Base-by-base conservation (phyloP, 139 green algal species). In the Mesostigma viride region DNA sequence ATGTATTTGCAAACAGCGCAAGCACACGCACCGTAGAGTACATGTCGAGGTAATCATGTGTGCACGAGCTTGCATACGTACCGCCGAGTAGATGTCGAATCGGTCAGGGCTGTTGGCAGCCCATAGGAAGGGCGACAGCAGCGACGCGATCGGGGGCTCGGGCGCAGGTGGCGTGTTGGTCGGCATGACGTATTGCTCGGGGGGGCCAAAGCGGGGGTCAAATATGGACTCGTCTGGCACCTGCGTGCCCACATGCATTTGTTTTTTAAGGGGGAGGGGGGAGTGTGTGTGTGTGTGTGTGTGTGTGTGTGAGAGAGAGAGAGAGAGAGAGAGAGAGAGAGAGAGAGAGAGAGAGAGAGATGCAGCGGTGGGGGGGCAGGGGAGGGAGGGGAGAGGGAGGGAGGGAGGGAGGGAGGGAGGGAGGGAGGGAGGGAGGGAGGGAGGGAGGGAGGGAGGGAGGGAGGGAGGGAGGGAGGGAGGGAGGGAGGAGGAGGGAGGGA, bases 151-250 rank as follows among this genome's bases (percentile, higher is more conserved):
- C 35, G 58, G 67, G 58, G 64, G 67, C 31, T 58, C 58, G 27
- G 68, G 68, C 58, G 64, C 45, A 0, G 34, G 44, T 14, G 40
- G 40, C n/a, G 59, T 65, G 6, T 67, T 45, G 44, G 46, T 58
- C 28, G 67, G 67, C 71, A 78, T 76, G 20, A 78, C 56, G 31
- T 74, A 78, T 6, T 67, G 45, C 67, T 78, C 71, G 27, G 71
- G 71, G 30, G 71, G 44, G 1, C 35, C 40, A 17, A 70, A 78
- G 26, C 44, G 58, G 27, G 71, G 71, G 35, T 78, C 71, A 35
- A 78, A 56, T 27, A 78, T 64, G 32, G 67, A 70, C 67, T 78
- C 71, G 30, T 59, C 68, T 3, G 71, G 66, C 32, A 76, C 70
- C 69, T 74, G 58, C 30, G 11, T 4, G 27, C 8, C 8, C 56